A percentile compares a stretch with the other conserved stretches of the same genome.
phyloP scores from a whole-genome alignment of 2,329 filamentous ascomycete species.

The Zasmidium angulare region DNA sequence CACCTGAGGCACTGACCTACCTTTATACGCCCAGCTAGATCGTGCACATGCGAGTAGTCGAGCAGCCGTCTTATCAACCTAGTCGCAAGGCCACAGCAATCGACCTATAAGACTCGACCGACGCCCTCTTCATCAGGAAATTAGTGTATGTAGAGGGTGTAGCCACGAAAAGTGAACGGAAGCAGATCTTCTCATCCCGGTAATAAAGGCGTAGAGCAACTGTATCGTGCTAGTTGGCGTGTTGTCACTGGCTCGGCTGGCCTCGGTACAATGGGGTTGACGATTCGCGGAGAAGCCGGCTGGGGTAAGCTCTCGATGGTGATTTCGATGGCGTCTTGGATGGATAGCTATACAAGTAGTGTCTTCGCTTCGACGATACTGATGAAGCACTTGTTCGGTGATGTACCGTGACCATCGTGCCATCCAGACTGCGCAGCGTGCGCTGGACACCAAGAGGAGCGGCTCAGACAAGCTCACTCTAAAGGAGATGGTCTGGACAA shows the following conservation, averaged over 20 bases:
- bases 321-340: conserved; percentile 1
- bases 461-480: too few relatives aligned
- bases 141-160: conserved; percentile 15
- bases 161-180: conserved; percentile 20
- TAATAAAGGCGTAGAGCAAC: conserved; percentile 7
- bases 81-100: background rate
- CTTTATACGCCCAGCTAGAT: conserved; percentile 2
- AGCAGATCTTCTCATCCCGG: conserved; percentile 9
- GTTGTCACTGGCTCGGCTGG: conserved; percentile 17
- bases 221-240: conserved; percentile 10
- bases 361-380: too few relatives aligned
- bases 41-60: conserved; percentile 3
- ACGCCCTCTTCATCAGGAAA: conserved; percentile 15
- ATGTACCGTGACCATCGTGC: too few relatives aligned
- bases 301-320: background rate
- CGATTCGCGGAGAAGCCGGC: conserved; percentile 15
- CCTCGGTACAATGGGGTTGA: conserved; percentile 14
- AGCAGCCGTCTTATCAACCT: background rate
- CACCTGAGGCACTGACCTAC: conserved; percentile 7
- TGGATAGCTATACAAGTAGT: background rate
- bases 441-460: too few relatives aligned
- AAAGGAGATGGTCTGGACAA: too few relatives aligned
- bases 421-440: too few relatives aligned
- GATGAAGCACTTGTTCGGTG: too few relatives aligned
- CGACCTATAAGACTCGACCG: background rate